phyloP scores from a whole-genome alignment of 2,329 filamentous ascomycete genomes.

The Exophiala oligosperma region DNA sequence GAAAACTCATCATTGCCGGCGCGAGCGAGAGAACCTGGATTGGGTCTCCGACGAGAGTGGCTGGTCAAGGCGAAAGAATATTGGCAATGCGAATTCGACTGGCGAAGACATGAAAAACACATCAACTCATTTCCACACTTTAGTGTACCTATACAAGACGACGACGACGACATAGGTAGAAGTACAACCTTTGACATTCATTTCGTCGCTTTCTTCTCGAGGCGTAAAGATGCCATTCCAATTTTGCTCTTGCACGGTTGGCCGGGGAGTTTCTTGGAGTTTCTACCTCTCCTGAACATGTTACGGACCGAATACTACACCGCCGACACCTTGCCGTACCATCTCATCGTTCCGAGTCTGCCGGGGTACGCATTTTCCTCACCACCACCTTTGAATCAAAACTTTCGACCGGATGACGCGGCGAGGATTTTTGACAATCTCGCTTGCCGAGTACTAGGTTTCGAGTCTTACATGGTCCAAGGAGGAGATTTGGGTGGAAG shows the following conservation, averaged over 20 bases:
- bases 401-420: slow-evolving; percentile 44
- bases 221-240: slow-evolving; percentile 51
- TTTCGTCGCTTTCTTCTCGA: slow-evolving; percentile 57
- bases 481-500: slow-evolving; percentile 58
- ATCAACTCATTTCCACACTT: slow-evolving; percentile 56
- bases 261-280: slow-evolving; percentile 53
- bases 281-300: slow-evolving; percentile 52
- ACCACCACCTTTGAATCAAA: slow-evolving; percentile 44
- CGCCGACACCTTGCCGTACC: slow-evolving; percentile 54
- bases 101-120: slow-evolving; percentile 33
- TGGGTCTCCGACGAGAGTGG: slow-evolving; percentile 16
- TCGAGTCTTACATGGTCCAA: slow-evolving; percentile 56
- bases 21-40: not conserved
- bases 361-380: slow-evolving; percentile 56
- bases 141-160: slow-evolving; percentile 43
- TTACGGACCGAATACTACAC: slow-evolving; percentile 53
- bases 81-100: slow-evolving; percentile 16
- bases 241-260: slow-evolving; percentile 49
- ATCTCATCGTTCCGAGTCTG: slow-evolving; percentile 57
- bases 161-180: slow-evolving; percentile 22
- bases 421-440: slow-evolving; percentile 51
- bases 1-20: slow-evolving; percentile 34
- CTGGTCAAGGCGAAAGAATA: slow-evolving; percentile 11
- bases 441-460: slow-evolving; percentile 52
- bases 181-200: slow-evolving; percentile 44